Conservation (phyloP, 345 rosid genomes). For the Erodium maritimum region DNA sequence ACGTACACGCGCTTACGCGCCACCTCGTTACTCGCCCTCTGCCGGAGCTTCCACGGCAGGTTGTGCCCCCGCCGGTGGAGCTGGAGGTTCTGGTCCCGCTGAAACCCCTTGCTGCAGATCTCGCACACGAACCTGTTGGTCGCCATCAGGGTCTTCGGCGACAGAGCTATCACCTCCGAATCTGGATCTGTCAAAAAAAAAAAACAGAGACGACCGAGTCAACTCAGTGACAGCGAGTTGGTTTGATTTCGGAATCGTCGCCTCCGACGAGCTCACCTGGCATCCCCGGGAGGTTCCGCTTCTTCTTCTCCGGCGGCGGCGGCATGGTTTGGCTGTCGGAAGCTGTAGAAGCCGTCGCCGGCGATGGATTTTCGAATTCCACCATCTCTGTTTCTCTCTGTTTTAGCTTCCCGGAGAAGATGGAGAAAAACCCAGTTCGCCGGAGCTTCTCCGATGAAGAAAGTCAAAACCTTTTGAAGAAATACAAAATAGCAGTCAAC, state of each 20-base stretch:
- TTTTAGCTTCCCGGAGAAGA: too few species aligned
- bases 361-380: constrained; percentile 4
- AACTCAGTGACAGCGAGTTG: too few species aligned
- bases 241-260: too few species aligned
- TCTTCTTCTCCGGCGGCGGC: too few species aligned
- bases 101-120: constrained; percentile 76
- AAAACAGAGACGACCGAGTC: too few species aligned
- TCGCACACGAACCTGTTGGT: constrained; percentile 67
- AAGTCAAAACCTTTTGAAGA: too few species aligned
- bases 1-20: constrained; percentile 56
- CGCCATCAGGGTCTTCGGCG: constrained; percentile 47
- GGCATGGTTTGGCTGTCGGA: too few species aligned
- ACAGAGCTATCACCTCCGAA: constrained; percentile 56
- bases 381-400: too few species aligned
- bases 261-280: constrained; percentile 62
- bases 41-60: constrained; percentile 72
- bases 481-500: too few species aligned
- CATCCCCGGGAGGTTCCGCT: constrained; percentile 76
- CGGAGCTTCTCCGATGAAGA: too few species aligned
- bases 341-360: constrained; percentile 15
- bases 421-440: too few species aligned
- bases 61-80: constrained; percentile 75
- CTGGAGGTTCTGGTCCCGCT: constrained; percentile 70
- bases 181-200: too few species aligned
- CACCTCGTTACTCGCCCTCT: constrained; percentile 46